phyloP scores from a whole-genome alignment of 78 protist species.

The Cavenderia fasciculata region DNA sequence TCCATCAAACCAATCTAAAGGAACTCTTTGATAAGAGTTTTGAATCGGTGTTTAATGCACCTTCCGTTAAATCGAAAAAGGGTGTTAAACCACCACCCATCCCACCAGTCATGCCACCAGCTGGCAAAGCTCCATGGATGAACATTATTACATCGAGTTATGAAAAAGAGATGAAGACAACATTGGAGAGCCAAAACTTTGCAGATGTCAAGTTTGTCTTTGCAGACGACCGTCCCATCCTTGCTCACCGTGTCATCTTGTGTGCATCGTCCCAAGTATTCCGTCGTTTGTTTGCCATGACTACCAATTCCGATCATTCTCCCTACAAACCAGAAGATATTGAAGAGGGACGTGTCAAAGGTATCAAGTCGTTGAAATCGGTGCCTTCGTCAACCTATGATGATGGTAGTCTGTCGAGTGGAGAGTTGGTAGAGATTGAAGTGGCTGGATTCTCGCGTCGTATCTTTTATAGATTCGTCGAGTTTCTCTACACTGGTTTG shows the following conservation, averaged over 20 bases:
- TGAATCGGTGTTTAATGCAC: background rate
- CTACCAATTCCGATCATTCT: conserved; percentile 31
- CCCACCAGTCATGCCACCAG: conserved; percentile 87
- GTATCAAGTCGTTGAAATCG: background rate
- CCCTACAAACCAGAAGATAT: conserved; percentile 23
- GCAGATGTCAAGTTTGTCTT: conserved; percentile 67
- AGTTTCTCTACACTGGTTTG: conserved; percentile 78
- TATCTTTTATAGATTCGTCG: conserved; percentile 59
- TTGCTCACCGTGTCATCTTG: conserved; percentile 64
- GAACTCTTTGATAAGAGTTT: conserved; percentile 59
- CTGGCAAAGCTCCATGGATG: conserved; percentile 87
- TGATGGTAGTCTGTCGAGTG: conserved; percentile 44
- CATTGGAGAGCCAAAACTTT: conserved; percentile 44
- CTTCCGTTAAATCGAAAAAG: background rate
- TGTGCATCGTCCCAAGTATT: conserved; percentile 65
- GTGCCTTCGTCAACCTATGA: conserved; percentile 12
- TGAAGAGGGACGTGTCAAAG: conserved; percentile 18
- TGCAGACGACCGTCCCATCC: conserved; percentile 46
- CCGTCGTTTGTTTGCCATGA: conserved; percentile 41
- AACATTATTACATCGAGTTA: conserved; percentile 67
- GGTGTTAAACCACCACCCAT: conserved; percentile 1
- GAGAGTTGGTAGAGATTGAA: conserved; percentile 37
- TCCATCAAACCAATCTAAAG: conserved; percentile 4
- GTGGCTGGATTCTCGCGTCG: conserved; percentile 22
- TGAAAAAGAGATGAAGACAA: conserved; percentile 61